Conservation (phyloP, 345 rosid genomes). For the Hirschfeldia incana region DNA sequence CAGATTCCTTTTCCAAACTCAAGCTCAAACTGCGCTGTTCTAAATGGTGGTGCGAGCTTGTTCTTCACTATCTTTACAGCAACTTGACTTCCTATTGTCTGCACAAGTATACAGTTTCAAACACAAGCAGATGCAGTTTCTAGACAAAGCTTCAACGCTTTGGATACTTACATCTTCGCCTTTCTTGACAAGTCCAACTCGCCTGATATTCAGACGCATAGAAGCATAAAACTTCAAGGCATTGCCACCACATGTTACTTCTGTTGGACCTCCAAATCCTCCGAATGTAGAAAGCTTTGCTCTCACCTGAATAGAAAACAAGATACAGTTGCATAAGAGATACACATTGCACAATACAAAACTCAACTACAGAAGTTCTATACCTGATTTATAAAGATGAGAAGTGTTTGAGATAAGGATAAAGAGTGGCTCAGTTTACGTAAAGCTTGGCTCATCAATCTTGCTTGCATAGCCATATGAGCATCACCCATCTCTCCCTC, state of each 20-base stretch:
- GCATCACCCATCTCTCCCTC: slow-evolving; percentile 99
- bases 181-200: slow-evolving; percentile 74
- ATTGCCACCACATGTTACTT: slow-evolving; percentile 99
- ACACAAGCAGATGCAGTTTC: slow-evolving; percentile 11
- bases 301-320: slow-evolving; percentile 57
- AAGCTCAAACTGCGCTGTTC: slow-evolving; percentile 78
- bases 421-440: slow-evolving; percentile 94
- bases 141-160: background rate
- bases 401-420: slow-evolving; percentile 74
- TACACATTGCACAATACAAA: background rate
- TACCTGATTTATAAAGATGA: slow-evolving; percentile 88
- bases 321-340: background rate
- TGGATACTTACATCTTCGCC: slow-evolving; percentile 73
- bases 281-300: slow-evolving; percentile 87
- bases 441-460: slow-evolving; percentile 98
- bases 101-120: slow-evolving; percentile 18
- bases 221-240: slow-evolving; percentile 98
- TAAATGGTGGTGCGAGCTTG: slow-evolving; percentile 94
- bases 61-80: slow-evolving; percentile 88
- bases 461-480: slow-evolving; percentile 99
- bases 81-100: slow-evolving; percentile 79
- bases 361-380: background rate
- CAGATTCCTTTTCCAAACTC: slow-evolving; percentile 96
- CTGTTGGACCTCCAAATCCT: slow-evolving; percentile 91
- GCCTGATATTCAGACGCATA: slow-evolving; percentile 73